Base-by-base conservation (phyloP, 139 green algal species). In the Asterochloris sp. region DNA sequence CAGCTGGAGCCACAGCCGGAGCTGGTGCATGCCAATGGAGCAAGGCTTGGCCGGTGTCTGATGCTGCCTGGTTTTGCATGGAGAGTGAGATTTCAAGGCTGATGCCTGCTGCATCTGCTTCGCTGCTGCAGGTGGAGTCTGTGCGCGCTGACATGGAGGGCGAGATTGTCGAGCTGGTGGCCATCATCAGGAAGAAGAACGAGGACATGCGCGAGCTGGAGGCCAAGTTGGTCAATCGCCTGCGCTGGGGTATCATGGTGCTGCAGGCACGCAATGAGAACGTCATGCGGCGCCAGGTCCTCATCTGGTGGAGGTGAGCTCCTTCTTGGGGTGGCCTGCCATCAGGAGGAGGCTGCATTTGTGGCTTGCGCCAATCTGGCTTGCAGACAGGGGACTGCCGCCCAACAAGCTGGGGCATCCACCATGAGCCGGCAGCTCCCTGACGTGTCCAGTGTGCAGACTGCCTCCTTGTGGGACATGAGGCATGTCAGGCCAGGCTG, bases 141-240 rank as follows among this genome's bases (percentile, higher is more conserved):
- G 78, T 93, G 73, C 88, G 90, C 0, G 23, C 80, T 13, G 84
- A 92, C 69, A 88, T 94, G 85, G 83, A 92, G 68, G 80, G 85
- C 29, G 91, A 94, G 78, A 78, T 94, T 69, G 82, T 74, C 26
- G 62, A 54, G 38, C 80, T 89, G n/a, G 76, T 87, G 75, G 85
- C 69, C 47, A 76, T 82, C 21, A 78, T 89, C 17, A 68, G 76
- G 63, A 66, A 80, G 78, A 85, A 89, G 74, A 82, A n/a, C 47
- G 83, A 62, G 15, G 21, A 63, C 73, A 69, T 87, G 79, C 82
- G 54, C 0, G 80, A 84, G 68, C 73, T 81, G 10, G 78, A 89
- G 78, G 62, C 47, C 15, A 83, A 76, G 67, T 80, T 89, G 74
- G 76, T 76, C 16, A 84, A 62, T 0, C 77, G 86, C 29, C 73